Evolutionary conservation across 2,329 filamentous ascomycete genomes (phyloP), one percentile per base, ranked within the genome.

Genomic region (Colletotrichum lupini): DNA sequence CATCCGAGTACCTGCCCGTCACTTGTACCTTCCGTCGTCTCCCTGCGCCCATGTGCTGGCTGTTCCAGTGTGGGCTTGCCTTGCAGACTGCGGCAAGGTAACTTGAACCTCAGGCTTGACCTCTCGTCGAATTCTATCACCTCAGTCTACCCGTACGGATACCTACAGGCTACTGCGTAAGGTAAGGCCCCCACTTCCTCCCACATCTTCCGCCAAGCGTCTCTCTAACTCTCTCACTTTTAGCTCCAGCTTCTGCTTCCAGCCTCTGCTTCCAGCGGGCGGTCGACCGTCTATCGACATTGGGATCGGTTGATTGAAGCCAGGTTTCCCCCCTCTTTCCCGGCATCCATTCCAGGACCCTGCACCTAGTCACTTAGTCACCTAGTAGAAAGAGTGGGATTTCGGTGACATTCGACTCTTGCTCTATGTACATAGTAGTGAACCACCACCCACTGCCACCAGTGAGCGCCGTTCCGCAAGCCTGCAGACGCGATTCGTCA

Each of bases 41-140:
- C 70, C 70, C 61, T 70, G 67, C 67, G 35, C 22, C 67, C 60
- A 59, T 59, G 60, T 73, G 53, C 67, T 57, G 42, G 12, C 53
- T 19, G 55, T 70, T 30, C 46, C 55, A 64, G 42, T 24, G 22
- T 22, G 42, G 53, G 35, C 32, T 35, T 35, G 32, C 32, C 32
- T 35, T 42, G 0, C 37, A 42, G 37, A 42, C 16, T 26, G 59
- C 35, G 35, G 37, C 30, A 49, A 49, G 32, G 3, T 32, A 67
- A 67, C 55, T 55, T 55, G 24, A 11, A 46, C 35, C 32, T 28
- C 32, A 35, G 32, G 32, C 32, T 35, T 35, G 32, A 3, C 32
- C 32, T 12, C 4, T 35, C 4, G 32, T 35, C 32, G 32, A 35
- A 35, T 35, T 35, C 32, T 35, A 35, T 35, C 32, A 35, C 32